Conservation (phyloP, 257 asterid species). For the Catharanthus roseus region DNA sequence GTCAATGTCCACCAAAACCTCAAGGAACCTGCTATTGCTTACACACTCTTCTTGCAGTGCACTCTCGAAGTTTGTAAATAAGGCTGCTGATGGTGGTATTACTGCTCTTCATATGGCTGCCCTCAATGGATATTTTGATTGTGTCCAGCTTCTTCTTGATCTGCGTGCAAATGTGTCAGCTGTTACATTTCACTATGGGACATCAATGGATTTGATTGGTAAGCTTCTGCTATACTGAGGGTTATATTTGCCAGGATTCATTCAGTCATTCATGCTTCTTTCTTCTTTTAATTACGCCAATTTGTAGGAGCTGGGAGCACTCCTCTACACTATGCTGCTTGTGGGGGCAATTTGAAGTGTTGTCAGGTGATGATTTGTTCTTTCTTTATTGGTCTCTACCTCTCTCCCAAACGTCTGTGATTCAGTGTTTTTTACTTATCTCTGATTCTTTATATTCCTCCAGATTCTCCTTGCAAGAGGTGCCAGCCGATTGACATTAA, state of each 20-base stretch:
- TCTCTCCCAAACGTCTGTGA: not conserved
- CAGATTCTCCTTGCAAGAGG: constrained; percentile 92
- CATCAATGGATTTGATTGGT: constrained; percentile 96
- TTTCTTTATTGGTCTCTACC: constrained; percentile 5
- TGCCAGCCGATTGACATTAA: constrained; percentile 80
- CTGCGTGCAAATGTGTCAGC: constrained; percentile 76
- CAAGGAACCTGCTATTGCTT: not conserved
- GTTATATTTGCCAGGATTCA: constrained; percentile 9
- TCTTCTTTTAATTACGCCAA: not conserved
- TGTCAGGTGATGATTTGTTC: constrained; percentile 64
- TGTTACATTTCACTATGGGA: constrained; percentile 88
- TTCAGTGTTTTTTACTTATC: not conserved
- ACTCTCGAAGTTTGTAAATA: constrained; percentile 74
- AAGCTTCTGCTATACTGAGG: constrained; percentile 13
- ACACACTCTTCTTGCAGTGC: constrained; percentile 45
- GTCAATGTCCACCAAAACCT: not conserved
- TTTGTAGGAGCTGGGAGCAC: constrained; percentile 93
- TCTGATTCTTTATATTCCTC: constrained; percentile 15
- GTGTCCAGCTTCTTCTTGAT: constrained; percentile 93
- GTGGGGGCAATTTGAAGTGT: constrained; percentile 96
- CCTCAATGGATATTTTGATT: constrained; percentile 89
- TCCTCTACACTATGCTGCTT: constrained; percentile 97
- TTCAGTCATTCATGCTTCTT: constrained; percentile 9
- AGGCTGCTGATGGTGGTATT: constrained; percentile 96
- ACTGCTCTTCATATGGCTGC: constrained; percentile 99